Evolutionary conservation across 2,329 filamentous ascomycete species (phyloP).

Genomic region (Plenodomus tracheiphilus): DNA sequence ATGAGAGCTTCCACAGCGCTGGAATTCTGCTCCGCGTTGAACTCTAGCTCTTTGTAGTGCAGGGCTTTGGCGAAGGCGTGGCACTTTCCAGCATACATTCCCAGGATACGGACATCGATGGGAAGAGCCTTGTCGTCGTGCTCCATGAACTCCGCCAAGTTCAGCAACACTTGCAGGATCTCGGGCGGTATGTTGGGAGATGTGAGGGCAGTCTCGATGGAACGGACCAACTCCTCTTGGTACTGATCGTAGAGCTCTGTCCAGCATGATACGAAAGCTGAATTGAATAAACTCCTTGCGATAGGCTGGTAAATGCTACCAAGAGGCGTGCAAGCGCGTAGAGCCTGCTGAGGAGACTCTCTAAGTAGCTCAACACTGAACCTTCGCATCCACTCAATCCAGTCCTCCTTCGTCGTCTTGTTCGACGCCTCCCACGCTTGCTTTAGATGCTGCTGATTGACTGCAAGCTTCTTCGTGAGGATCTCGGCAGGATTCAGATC

Average conservation of each 20-base stretch:
- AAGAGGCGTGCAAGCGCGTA: slow-evolving; percentile 88
- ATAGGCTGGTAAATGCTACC: slow-evolving; percentile 90
- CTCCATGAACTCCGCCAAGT: slow-evolving; percentile 99
- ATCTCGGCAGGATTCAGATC: slow-evolving; percentile 83
- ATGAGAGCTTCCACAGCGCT: slow-evolving; percentile 96
- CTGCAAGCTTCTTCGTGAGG: slow-evolving; percentile 88
- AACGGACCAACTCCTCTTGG: slow-evolving; percentile 92
- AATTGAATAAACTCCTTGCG: slow-evolving; percentile 94
- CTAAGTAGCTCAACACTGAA: slow-evolving; percentile 95
- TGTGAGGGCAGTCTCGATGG: slow-evolving; percentile 93
- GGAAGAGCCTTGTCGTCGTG: slow-evolving; percentile 98
- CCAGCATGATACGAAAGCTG: slow-evolving; percentile 98
- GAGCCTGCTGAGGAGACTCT: slow-evolving; percentile 92
- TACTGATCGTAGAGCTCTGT: slow-evolving; percentile 96
- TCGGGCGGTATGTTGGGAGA: slow-evolving; percentile 96
- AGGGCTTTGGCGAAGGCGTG: slow-evolving; percentile 98
- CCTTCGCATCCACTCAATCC: slow-evolving; percentile 97
- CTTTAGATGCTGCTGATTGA: slow-evolving; percentile 97
- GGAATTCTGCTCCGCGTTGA: slow-evolving; percentile 94
- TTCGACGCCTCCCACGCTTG: slow-evolving; percentile 96
- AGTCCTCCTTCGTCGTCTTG: slow-evolving; percentile 97
- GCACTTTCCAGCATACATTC: slow-evolving; percentile 92
- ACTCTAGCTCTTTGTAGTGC: slow-evolving; percentile 98
- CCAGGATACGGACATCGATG: slow-evolving; percentile 93
- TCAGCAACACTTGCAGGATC: slow-evolving; percentile 88